These are phyloP conservation scores for Capronia coronata DNA, from an alignment of 2,329 filamentous ascomycete genomes.

Conservation along the genomic window DNA sequence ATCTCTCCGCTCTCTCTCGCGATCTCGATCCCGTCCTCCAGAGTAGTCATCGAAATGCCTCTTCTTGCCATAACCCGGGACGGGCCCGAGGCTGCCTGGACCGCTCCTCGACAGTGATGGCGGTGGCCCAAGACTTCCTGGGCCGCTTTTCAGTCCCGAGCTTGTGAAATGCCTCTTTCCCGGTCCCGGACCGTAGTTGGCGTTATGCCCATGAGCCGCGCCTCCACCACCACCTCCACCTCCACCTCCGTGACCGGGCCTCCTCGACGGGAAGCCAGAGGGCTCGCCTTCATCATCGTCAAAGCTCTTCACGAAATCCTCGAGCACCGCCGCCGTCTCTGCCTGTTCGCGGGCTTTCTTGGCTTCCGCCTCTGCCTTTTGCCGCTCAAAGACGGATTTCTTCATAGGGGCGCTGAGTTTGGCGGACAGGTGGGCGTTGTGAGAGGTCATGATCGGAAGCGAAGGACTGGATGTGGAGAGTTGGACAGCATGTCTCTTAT, in stretches of 20 bases:
- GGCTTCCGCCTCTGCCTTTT: constrained; percentile 82
- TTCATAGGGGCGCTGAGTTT: constrained; percentile 71
- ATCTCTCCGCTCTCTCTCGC: constrained; percentile 6
- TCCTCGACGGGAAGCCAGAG: constrained; percentile 25
- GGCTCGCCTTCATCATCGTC: constrained; percentile 42
- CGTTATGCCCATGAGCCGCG: constrained; percentile 29
- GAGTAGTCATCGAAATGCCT: constrained; percentile 43
- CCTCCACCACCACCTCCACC: constrained; percentile 34
- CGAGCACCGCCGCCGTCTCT: constrained; percentile 79
- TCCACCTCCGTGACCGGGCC: constrained; percentile 32
- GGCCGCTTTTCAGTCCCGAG: constrained; percentile 44
- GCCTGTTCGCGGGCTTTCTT: constrained; percentile 77
- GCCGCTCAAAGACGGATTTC: constrained; percentile 80
- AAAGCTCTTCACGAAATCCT: constrained; percentile 74
- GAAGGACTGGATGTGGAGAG: neutral
- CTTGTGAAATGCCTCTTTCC: constrained; percentile 58
- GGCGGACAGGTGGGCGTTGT: constrained; percentile 55
- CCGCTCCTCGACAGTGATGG: constrained; percentile 47
- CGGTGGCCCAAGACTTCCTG: constrained; percentile 43
- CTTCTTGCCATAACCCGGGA: constrained; percentile 49
- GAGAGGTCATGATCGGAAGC: constrained; percentile 6
- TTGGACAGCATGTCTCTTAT: neutral
- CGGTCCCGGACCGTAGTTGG: constrained; percentile 34
- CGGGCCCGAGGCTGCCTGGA: constrained; percentile 55
- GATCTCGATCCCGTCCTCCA: constrained; percentile 33